A percentile compares a stretch with the other conserved stretches of the same genome.
phyloP scores from a whole-genome alignment of 208 protist species.

The Strigomonas oncopelti region DNA sequence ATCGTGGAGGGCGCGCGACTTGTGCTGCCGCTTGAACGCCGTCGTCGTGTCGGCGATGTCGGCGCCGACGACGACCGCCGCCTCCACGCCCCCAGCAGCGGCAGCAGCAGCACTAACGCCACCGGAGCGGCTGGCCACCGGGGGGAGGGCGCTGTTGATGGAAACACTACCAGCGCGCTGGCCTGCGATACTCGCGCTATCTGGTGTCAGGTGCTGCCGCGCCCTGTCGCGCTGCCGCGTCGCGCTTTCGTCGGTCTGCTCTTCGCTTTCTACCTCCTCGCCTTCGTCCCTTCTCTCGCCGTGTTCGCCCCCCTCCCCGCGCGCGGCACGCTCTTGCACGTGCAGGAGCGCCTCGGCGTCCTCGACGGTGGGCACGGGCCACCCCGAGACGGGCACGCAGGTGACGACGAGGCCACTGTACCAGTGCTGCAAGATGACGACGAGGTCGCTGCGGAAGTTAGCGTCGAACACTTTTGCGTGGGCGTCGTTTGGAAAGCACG shows the following conservation, averaged over 20 bases:
- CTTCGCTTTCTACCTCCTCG: no score
- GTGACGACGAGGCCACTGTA: constrained; percentile 65
- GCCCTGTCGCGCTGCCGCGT: no score
- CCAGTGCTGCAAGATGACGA: constrained; percentile 75
- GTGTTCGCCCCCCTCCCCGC: no score
- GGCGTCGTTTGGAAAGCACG: constrained; percentile 81
- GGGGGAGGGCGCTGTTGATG: background rate
- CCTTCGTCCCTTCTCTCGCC: no score
- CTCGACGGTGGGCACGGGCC: constrained; percentile 39
- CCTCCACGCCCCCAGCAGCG: background rate
- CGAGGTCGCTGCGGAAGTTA: constrained; percentile 60
- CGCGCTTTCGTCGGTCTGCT: background rate
- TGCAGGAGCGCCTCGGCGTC: constrained; percentile 21
- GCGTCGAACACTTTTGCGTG: constrained; percentile 62
- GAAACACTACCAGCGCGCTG: background rate
- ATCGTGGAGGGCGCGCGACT: constrained; percentile 10
- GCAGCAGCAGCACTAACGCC: no score
- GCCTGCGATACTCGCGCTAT: background rate
- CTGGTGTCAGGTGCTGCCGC: background rate
- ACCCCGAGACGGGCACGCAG: constrained; percentile 53
- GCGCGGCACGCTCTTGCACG: background rate
- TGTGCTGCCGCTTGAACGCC: background rate
- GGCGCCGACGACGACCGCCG: background rate
- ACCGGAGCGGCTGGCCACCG: background rate
- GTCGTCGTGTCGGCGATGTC: background rate